Evolutionary conservation across 2,329 filamentous ascomycete genomes (phyloP).

Genomic region (Aspergillus thermomutatus): DNA sequence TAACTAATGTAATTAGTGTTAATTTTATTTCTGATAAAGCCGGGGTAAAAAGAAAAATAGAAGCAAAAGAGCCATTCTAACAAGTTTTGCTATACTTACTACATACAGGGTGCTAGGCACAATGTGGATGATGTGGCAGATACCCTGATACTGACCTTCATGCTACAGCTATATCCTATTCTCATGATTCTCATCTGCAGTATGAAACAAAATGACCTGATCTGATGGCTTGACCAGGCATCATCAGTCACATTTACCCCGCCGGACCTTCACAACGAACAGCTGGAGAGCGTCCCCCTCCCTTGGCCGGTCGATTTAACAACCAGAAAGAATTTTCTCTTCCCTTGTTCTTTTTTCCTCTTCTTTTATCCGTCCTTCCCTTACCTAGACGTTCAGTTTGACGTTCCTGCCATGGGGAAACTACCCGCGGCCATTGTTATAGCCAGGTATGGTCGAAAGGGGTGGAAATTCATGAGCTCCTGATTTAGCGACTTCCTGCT

Average conservation of each 20-base stretch:
- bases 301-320: not conserved
- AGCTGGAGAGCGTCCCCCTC: not conserved
- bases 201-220: not conserved
- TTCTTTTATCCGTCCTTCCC: not conserved
- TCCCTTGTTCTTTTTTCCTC: not conserved
- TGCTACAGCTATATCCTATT: not conserved
- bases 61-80: not conserved
- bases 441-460: constrained; percentile 31
- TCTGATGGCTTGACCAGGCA: not conserved
- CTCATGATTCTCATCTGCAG: not conserved
- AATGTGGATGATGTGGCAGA: not conserved
- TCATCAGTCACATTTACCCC: constrained; percentile 3
- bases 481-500: not conserved
- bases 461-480: not conserved
- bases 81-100: not conserved
- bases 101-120: not conserved
- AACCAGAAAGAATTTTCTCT: not conserved
- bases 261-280: constrained; percentile 1
- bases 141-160: not conserved
- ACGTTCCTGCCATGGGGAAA: constrained; percentile 29
- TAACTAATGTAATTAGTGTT: not conserved
- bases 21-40: not conserved
- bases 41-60: not conserved
- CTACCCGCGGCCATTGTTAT: constrained; percentile 42
- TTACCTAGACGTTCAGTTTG: not conserved